phyloP scores from a whole-genome alignment of 495 filamentous ascomycete genomes.

The Trypethelium eluteriae region DNA sequence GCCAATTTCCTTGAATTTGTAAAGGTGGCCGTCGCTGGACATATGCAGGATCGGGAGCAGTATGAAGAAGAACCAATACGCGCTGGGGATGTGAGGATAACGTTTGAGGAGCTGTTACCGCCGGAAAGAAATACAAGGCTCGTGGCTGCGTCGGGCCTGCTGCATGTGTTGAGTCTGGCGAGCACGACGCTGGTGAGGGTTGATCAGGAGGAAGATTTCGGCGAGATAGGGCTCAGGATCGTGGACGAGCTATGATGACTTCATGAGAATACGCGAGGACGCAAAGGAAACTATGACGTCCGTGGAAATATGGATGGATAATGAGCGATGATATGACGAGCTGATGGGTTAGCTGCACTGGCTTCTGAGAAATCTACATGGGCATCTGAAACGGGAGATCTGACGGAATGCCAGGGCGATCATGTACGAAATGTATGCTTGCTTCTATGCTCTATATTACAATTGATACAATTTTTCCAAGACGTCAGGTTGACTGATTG shows the following conservation, averaged over 20 bases:
- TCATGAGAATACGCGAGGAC: neutral
- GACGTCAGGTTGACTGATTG: neutral
- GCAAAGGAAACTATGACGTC: neutral
- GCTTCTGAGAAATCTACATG: neutral
- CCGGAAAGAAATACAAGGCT: conserved; percentile 44
- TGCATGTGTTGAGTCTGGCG: conserved; percentile 62
- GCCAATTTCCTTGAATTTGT: conserved; percentile 56
- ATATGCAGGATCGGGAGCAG: conserved; percentile 25
- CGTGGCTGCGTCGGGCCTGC: conserved; percentile 64
- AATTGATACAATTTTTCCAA: neutral
- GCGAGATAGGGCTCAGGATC: conserved; percentile 30
- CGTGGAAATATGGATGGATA: neutral
- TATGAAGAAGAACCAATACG: conserved; percentile 35
- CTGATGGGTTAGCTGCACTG: neutral
- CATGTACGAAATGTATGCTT: neutral
- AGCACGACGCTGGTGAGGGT: conserved; percentile 55
- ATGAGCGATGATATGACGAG: neutral
- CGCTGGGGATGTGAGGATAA: conserved; percentile 33
- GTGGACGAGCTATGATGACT: neutral
- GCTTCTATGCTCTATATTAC: neutral
- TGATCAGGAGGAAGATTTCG: conserved; percentile 44
- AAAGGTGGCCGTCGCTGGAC: conserved; percentile 32
- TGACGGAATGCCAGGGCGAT: neutral
- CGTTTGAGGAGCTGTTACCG: conserved; percentile 57
- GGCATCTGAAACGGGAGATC: neutral